Conservation (phyloP, 2,329 filamentous ascomycete genomes). For the Fusarium hostae region DNA sequence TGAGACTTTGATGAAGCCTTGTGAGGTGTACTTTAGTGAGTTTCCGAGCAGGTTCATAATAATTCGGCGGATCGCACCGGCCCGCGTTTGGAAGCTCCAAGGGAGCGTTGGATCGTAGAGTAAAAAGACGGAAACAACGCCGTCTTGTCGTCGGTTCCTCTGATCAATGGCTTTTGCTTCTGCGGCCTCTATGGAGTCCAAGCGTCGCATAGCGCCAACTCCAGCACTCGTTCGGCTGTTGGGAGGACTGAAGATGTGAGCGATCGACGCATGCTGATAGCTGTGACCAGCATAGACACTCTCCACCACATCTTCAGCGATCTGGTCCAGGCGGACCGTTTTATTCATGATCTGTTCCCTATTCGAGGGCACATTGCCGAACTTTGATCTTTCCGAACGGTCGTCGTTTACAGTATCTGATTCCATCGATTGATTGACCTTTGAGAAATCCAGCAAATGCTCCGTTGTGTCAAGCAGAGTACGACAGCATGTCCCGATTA, state of each 20-base stretch:
- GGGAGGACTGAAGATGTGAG: background rate
- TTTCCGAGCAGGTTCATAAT: slow-evolving; percentile 74
- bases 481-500: slow-evolving; percentile 1
- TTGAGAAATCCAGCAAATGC: background rate
- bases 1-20: slow-evolving; percentile 46
- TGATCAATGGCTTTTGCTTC: background rate
- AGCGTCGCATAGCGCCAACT: background rate
- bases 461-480: background rate
- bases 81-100: slow-evolving; percentile 66
- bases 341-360: background rate
- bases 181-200: background rate
- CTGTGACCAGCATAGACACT: slow-evolving; percentile 4
- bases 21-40: slow-evolving; percentile 67
- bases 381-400: accelerated
- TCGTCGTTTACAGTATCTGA: accelerated
- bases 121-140: background rate
- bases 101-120: background rate
- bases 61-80: slow-evolving; percentile 62
- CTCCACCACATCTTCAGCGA: slow-evolving; percentile 2
- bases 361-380: too few relatives aligned
- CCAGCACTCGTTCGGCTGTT: background rate
- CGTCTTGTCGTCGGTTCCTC: background rate
- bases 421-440: background rate
- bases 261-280: background rate
- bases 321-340: background rate